phyloP scores from a whole-genome alignment of 495 filamentous ascomycete species.

The Xylaria castorea region DNA sequence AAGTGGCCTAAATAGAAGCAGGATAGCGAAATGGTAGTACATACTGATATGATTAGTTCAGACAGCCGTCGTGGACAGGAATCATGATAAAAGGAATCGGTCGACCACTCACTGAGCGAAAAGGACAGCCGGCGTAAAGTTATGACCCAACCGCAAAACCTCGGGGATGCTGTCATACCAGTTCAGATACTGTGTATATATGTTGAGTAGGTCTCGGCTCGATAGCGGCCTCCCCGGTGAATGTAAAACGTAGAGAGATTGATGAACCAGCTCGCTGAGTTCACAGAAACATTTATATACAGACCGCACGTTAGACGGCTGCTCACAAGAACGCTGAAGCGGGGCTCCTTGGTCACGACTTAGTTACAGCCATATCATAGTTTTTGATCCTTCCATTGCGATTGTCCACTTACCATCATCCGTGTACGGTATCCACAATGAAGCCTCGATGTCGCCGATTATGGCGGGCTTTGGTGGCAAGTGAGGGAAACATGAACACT shows the following conservation, averaged over 20 bases:
- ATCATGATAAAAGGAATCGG: background rate
- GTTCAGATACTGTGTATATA: conserved; percentile 65
- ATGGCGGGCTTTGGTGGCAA: conserved; percentile 64
- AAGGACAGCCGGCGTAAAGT: conserved; percentile 65
- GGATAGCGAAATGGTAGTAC: conserved; percentile 69
- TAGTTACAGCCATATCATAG: conserved; percentile 24
- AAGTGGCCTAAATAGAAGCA: conserved; percentile 70
- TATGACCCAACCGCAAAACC: conserved; percentile 61
- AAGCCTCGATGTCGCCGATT: conserved; percentile 59
- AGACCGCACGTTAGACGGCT: conserved; percentile 62
- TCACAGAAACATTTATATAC: conserved; percentile 68
- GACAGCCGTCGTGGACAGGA: conserved; percentile 15
- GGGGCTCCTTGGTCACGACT: conserved; percentile 46
- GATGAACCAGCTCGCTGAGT: conserved; percentile 71
- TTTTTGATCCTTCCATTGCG: background rate
- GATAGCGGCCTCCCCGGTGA: conserved; percentile 66
- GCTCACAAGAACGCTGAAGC: conserved; percentile 55
- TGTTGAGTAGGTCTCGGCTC: conserved; percentile 59
- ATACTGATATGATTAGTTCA: conserved; percentile 53
- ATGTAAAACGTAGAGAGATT: conserved; percentile 68
- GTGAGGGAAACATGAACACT: conserved; percentile 63
- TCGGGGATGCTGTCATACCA: conserved; percentile 69
- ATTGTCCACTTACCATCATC: conserved; percentile 55
- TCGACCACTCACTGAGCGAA: conserved; percentile 64
- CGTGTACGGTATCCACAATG: conserved; percentile 64